Conservation (phyloP, 306 rosid genomes). For the Urtica urens region DNA sequence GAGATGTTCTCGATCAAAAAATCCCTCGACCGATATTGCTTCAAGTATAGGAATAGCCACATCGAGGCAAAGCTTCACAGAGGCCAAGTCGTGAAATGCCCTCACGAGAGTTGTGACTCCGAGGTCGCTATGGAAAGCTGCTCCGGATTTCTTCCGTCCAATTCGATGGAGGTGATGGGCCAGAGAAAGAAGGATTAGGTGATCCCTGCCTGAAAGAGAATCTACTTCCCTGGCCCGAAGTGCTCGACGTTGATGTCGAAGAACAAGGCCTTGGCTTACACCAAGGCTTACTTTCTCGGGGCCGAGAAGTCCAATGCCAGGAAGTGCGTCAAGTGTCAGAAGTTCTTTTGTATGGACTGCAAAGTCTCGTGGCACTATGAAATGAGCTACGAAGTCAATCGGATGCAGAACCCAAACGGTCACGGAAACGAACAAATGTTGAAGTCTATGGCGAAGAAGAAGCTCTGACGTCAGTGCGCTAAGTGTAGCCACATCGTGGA, state of each 20-base stretch:
- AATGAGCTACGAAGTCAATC: slow-evolving; percentile 30
- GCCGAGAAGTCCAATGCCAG: slow-evolving; percentile 26
- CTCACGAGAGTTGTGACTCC: slow-evolving; percentile 46
- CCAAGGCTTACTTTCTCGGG: slow-evolving; percentile 16
- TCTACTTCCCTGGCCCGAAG: slow-evolving; percentile 66
- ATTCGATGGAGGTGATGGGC: slow-evolving; percentile 37
- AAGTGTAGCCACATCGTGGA: slow-evolving; percentile 77
- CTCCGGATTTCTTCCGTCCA: slow-evolving; percentile 47
- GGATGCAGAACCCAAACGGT: slow-evolving; percentile 30
- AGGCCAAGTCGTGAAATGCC: slow-evolving; percentile 56
- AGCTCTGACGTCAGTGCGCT: slow-evolving; percentile 63
- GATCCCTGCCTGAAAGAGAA: slow-evolving; percentile 43
- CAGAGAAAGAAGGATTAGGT: slow-evolving; percentile 54
- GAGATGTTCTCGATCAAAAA: slow-evolving; percentile 47
- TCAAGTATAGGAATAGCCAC: slow-evolving; percentile 67
- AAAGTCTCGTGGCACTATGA: slow-evolving; percentile 71
- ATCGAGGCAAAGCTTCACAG: slow-evolving; percentile 61
- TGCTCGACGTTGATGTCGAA: slow-evolving; percentile 65
- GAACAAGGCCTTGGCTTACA: slow-evolving; percentile 40
- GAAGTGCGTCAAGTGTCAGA: slow-evolving; percentile 56
- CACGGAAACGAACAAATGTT: slow-evolving; percentile 50
- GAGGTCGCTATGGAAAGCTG: slow-evolving; percentile 51
- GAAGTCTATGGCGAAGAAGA: slow-evolving; percentile 45
- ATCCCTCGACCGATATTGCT: slow-evolving; percentile 61
- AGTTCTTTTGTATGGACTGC: slow-evolving; percentile 54